These are phyloP conservation scores for Pythium rhizo-oryzae DNA, from an alignment of 352 stramenopile species.

Conservation along the genomic window DNA sequence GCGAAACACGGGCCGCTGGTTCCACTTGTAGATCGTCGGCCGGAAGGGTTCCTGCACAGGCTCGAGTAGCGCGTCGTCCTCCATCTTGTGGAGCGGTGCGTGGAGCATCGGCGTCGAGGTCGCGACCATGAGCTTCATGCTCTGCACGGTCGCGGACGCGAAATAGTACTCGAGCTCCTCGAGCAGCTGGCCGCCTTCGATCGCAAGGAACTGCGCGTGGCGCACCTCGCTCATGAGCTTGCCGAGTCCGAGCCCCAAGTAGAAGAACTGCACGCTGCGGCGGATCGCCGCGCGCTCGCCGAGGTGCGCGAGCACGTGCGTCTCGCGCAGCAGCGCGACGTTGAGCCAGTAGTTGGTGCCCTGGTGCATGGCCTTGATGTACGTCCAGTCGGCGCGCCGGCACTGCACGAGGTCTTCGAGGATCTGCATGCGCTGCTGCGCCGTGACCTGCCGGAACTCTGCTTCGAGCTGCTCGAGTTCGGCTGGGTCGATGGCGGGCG, in stretches of 20 bases:
- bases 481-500: constrained; percentile 2
- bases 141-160: constrained; percentile 69
- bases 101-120: constrained; percentile 66
- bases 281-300: constrained; percentile 60
- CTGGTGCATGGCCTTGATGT: constrained; percentile 82
- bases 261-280: constrained; percentile 78
- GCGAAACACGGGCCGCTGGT: constrained; percentile 77
- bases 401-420: constrained; percentile 77
- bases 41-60: constrained; percentile 55
- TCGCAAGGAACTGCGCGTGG: constrained; percentile 60
- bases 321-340: constrained; percentile 67
- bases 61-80: constrained; percentile 44
- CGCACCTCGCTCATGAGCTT: constrained; percentile 56
- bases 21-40: constrained; percentile 81
- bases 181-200: constrained; percentile 80
- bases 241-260: constrained; percentile 72
- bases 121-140: constrained; percentile 89
- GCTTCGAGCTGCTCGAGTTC: constrained; percentile 35
- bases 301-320: constrained; percentile 64
- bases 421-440: constrained; percentile 71
- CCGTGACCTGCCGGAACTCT: constrained; percentile 52
- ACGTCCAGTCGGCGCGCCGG: constrained; percentile 76
- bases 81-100: constrained; percentile 42
- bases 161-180: constrained; percentile 89
- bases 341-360: constrained; percentile 85